Conservation (phyloP, 768 basidiomycete genomes). For the Rhizopogon roseolus region DNA sequence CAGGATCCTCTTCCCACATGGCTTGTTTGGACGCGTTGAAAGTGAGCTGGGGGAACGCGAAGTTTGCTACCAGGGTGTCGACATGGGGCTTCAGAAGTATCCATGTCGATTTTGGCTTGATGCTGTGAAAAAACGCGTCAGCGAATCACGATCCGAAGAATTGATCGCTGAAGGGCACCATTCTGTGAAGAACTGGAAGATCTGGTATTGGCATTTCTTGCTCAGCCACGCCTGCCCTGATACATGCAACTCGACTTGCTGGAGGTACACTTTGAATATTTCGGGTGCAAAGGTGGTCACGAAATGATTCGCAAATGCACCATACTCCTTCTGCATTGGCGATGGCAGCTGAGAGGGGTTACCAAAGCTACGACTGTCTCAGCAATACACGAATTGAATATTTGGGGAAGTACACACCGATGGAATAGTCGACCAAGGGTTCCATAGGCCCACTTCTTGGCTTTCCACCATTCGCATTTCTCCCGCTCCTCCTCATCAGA, state of each 20-base stretch:
- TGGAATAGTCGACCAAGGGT: constrained; percentile 77
- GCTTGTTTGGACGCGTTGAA: constrained; percentile 66
- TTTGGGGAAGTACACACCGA: constrained; percentile 33
- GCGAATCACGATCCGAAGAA: background rate
- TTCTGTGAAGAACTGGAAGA: constrained; percentile 83
- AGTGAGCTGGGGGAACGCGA: constrained; percentile 83
- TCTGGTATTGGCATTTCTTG: constrained; percentile 78
- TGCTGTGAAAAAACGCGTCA: constrained; percentile 38
- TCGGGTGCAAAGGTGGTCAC: constrained; percentile 78
- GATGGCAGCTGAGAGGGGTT: constrained; percentile 84
- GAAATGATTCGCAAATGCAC: constrained; percentile 72
- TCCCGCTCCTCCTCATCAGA: constrained; percentile 74
- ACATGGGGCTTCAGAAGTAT: constrained; percentile 80
- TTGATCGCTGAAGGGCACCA: constrained; percentile 48
- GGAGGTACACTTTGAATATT: constrained; percentile 77
- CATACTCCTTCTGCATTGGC: constrained; percentile 65
- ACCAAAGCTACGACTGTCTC: constrained; percentile 51
- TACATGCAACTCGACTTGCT: constrained; percentile 61
- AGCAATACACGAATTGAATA: background rate
- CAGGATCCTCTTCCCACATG: constrained; percentile 77
- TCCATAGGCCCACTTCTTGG: constrained; percentile 92
- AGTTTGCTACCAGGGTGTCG: constrained; percentile 68
- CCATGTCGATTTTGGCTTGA: constrained; percentile 95
- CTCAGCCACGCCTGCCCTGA: constrained; percentile 73
- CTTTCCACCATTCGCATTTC: constrained; percentile 82